phyloP scores from a whole-genome alignment of 2,329 filamentous ascomycete genomes.

The Pseudogymnoascus sp. region DNA sequence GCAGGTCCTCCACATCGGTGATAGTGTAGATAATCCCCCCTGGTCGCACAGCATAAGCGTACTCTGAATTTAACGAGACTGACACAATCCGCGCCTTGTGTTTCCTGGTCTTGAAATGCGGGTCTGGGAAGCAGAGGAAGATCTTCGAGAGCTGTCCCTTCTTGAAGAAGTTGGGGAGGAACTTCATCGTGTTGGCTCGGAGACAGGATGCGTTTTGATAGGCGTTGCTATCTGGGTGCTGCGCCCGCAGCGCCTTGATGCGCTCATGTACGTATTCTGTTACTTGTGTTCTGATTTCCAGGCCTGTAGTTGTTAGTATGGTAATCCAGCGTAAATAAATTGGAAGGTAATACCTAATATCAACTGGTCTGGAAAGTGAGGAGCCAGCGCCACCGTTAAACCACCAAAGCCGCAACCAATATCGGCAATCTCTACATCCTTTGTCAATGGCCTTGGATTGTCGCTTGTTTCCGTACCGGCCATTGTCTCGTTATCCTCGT shows the following conservation, averaged over 20 bases:
- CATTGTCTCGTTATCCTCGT: constrained; percentile 22
- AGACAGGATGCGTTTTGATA: constrained; percentile 88
- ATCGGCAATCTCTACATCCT: constrained; percentile 84
- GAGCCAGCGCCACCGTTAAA: constrained; percentile 75
- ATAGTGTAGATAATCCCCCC: constrained; percentile 92
- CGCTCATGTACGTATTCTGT: constrained; percentile 85
- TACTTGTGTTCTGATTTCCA: constrained; percentile 89
- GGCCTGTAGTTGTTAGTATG: constrained; percentile 42
- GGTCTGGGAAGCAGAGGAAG: constrained; percentile 97
- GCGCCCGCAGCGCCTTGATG: constrained; percentile 68
- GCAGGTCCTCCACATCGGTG: constrained; percentile 90
- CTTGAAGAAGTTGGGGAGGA: constrained; percentile 93
- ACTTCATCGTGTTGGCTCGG: constrained; percentile 96
- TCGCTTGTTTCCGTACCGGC: constrained; percentile 16
- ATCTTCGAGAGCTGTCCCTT: constrained; percentile 77
- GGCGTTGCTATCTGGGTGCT: constrained; percentile 42
- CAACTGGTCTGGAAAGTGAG: constrained; percentile 70
- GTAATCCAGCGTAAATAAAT: background rate
- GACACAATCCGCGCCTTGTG: constrained; percentile 96
- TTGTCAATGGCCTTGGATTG: constrained; percentile 37
- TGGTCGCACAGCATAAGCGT: constrained; percentile 76
- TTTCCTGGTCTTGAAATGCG: constrained; percentile 95
- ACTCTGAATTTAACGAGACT: constrained; percentile 80
- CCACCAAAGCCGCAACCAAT: constrained; percentile 97
- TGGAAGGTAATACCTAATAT: constrained; percentile 58